Evolutionary conservation across 2,329 filamentous ascomycete species (phyloP), one percentile per base, ranked within the genome.

Genomic region (Trichoderma pleuroti): DNA sequence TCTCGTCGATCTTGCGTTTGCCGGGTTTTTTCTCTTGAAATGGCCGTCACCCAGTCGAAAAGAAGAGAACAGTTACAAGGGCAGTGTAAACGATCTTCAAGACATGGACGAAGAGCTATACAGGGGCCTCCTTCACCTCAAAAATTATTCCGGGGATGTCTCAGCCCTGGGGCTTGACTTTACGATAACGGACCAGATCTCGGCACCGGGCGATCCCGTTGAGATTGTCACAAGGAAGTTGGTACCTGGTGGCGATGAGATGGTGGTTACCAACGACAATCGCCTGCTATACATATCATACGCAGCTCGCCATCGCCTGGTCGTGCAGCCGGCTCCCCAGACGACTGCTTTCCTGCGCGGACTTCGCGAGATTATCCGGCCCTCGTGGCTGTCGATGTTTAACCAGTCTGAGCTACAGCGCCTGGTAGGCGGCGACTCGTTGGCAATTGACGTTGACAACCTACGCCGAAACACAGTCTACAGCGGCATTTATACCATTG

Each of bases 361-460:
- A 0, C 88, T 99, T 1, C 90, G 92, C 26, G 86, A 91, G 74
- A 97, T 99, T 77, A 96, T 99, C 74, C 91, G 94, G 71, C 94
- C 95, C 0, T 89, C 89, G 4, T 99, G 96, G 96, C 87, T 99
- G 5, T 94, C 92, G 76, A 98, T 99, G 96, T 99, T 99, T 85
- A 99, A 99, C 80, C 95, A 98, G 79, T 89, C 89, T 4, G 96
- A 99, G 80, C 87, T 99, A 5, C 96, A 98, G 81, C 96, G 93
- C 1, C 90, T 99, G 7, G 92, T 99, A 18, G 93, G 94, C 67
- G 96, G 96, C 56, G 94, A 97, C 75, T 91, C 90, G 32, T 91
- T 91, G 11, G 90, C 93, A 72, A 97, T 99, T 71, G 92, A 98
- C 76, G 87, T 99, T 42, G 89, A 92, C 32, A 96, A 99, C 79